phyloP scores from a whole-genome alignment of 1,284 basidiomycete genomes.

The Ceratobasidium sp. region DNA sequence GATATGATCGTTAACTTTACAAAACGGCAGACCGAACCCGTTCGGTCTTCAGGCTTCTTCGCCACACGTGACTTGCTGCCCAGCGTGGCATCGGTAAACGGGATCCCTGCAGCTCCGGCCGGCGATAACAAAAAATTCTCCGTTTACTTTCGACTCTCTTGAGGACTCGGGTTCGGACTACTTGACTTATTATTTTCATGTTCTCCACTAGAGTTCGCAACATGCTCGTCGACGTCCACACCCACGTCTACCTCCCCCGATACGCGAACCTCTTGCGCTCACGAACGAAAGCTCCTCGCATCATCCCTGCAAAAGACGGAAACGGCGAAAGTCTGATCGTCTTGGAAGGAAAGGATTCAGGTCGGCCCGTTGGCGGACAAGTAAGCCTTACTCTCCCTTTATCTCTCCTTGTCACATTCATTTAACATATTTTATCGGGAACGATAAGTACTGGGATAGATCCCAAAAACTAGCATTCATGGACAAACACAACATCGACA shows the following conservation, averaged over 20 bases:
- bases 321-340: slow-evolving; percentile 53
- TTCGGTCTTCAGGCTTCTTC: neutral
- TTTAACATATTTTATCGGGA: slow-evolving; percentile 20
- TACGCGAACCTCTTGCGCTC: slow-evolving; percentile 75
- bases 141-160: too few relatives aligned
- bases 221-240: slow-evolving; percentile 79
- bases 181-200: slow-evolving; percentile 22
- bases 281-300: slow-evolving; percentile 73
- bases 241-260: slow-evolving; percentile 83
- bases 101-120: neutral
- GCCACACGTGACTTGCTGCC: slow-evolving; percentile 15
- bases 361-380: slow-evolving; percentile 74
- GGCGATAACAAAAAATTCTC: too few relatives aligned
- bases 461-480: slow-evolving; percentile 82
- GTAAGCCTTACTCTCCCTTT: slow-evolving; percentile 54
- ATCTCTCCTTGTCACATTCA: neutral
- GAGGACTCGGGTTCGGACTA: neutral
- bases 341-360: slow-evolving; percentile 54
- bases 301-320: slow-evolving; percentile 66
- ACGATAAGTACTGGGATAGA: slow-evolving; percentile 79
- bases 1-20: neutral
- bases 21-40: neutral
- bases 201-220: slow-evolving; percentile 55
- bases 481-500: slow-evolving; percentile 79
- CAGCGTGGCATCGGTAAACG: neutral